Evolutionary conservation across 1,284 basidiomycete genomes (phyloP).

Genomic region (Ganoderma meredithae): DNA sequence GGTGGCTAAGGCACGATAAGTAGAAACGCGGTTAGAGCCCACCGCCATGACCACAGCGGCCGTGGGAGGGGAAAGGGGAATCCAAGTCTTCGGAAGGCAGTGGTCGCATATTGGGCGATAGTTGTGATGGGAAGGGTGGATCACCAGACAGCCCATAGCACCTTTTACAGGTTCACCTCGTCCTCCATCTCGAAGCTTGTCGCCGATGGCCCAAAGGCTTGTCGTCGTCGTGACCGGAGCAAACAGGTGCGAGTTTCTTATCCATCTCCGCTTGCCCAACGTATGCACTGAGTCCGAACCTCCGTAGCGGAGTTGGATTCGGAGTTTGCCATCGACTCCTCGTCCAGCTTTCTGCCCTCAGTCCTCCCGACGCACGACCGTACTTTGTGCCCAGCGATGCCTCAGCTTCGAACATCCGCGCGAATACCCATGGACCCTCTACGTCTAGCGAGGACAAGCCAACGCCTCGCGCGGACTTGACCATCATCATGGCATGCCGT

Average conservation of each 20-base stretch:
- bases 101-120: too few species aligned
- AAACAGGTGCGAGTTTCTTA: slow-evolving; percentile 57
- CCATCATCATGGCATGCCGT: slow-evolving; percentile 87
- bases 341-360: slow-evolving; percentile 63
- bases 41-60: neutral
- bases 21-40: neutral
- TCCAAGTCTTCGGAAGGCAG: neutral
- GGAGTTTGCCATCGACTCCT: slow-evolving; percentile 87
- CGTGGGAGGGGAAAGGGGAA: neutral
- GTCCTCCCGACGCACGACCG: slow-evolving; percentile 59
- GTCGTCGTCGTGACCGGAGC: slow-evolving; percentile 75
- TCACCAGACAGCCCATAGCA: neutral
- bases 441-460: slow-evolving; percentile 8
- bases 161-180: neutral
- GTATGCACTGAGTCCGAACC: neutral
- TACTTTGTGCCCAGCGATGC: slow-evolving; percentile 42
- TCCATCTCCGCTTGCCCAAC: neutral
- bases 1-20: neutral
- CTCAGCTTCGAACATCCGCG: slow-evolving; percentile 10
- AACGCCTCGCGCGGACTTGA: slow-evolving; percentile 55
- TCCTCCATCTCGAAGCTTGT: slow-evolving; percentile 7
- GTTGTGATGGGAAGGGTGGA: too few species aligned
- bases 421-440: neutral
- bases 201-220: slow-evolving; percentile 37
- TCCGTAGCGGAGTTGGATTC: slow-evolving; percentile 80